Percentiles rank a stretch among this genome's conserved stretches.
Conservation (phyloP, 1,284 basidiomycete species). For the Chondrostereum purpureum region DNA sequence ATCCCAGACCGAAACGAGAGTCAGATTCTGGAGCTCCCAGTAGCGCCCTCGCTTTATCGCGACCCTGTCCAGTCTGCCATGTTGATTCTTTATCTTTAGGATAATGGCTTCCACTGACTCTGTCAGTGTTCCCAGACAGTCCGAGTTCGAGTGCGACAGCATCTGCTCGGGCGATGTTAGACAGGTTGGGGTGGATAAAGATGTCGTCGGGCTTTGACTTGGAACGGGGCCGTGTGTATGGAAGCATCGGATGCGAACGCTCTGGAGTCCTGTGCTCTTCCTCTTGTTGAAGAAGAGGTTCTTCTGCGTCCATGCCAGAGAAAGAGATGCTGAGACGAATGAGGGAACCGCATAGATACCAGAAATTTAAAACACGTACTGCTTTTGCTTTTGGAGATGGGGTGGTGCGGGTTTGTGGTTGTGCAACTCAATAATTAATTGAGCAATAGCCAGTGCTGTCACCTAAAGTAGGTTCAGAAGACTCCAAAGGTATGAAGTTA, state of each 20-base stretch:
- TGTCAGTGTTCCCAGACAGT: constrained; percentile 36
- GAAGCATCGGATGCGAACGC: constrained; percentile 10
- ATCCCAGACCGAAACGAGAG: constrained; percentile 11
- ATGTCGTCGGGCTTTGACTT: constrained; percentile 51
- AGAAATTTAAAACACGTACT: background rate
- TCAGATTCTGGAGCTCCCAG: constrained; percentile 10
- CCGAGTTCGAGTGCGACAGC: constrained; percentile 49
- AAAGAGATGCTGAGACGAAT: constrained; percentile 6
- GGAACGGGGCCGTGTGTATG: constrained; percentile 30
- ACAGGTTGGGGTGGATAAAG: constrained; percentile 55
- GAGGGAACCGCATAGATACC: no score
- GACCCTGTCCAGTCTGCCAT: constrained; percentile 14
- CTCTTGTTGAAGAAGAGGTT: constrained; percentile 21
- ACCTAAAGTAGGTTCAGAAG: constrained; percentile 28
- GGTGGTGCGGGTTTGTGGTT: background rate
- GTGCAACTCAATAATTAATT: constrained; percentile 48
- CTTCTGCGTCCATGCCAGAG: constrained; percentile 13
- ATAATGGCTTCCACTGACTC: constrained; percentile 23
- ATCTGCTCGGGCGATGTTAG: constrained; percentile 59
- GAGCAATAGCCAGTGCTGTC: constrained; percentile 45
- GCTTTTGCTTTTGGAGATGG: background rate
- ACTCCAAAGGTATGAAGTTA: background rate
- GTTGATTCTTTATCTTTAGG: constrained; percentile 21
- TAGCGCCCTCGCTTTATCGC: constrained; percentile 14
- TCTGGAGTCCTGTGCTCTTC: constrained; percentile 16